A percentile compares a stretch with the other conserved stretches of the same genome.
Evolutionary conservation across 2,329 filamentous ascomycete species (phyloP).

Genomic region (Pestalotiopsis sp.): DNA sequence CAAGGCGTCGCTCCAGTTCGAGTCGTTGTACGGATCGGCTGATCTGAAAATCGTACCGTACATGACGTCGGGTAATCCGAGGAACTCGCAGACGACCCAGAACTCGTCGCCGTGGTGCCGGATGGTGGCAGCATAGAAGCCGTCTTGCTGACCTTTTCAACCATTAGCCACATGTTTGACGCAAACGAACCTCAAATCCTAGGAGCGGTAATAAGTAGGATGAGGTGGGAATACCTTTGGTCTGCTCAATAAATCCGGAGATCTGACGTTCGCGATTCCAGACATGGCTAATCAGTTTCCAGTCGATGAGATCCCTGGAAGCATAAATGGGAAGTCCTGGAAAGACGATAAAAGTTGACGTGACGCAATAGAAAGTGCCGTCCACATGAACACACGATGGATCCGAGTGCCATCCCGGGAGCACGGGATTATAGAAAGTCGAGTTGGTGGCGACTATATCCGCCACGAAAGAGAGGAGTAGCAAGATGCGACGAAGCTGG

Average conservation of each 20-base stretch:
- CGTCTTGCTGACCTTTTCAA: slow-evolving; percentile 31
- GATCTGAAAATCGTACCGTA: slow-evolving; percentile 37
- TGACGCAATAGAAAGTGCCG: slow-evolving; percentile 53
- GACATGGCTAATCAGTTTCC: slow-evolving; percentile 44
- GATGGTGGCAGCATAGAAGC: slow-evolving; percentile 36
- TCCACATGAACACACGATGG: slow-evolving; percentile 47
- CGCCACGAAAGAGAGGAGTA: too few relatives aligned
- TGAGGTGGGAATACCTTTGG: too few relatives aligned
- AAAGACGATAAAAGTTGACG: slow-evolving; percentile 55
- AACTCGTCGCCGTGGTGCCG: slow-evolving; percentile 31
- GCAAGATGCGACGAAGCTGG: too few relatives aligned
- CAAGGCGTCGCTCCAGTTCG: slow-evolving; percentile 43
- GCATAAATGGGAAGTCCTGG: slow-evolving; percentile 56
- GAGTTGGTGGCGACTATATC: background rate
- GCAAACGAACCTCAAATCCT: too few relatives aligned
- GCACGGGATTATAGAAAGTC: slow-evolving; percentile 41
- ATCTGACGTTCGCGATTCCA: slow-evolving; percentile 42
- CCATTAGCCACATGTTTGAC: slow-evolving; percentile 1
- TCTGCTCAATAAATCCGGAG: slow-evolving; percentile 27
- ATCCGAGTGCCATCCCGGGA: slow-evolving; percentile 53
- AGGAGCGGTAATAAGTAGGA: too few relatives aligned
- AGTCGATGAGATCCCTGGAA: slow-evolving; percentile 52
- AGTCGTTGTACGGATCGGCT: slow-evolving; percentile 39
- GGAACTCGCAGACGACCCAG: slow-evolving; percentile 34
- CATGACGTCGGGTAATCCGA: slow-evolving; percentile 17